Evolutionary conservation across 805 yeast genomes (phyloP), one percentile per base, ranked within the genome.

Genomic region (Hanseniaspora mollemarum): DNA sequence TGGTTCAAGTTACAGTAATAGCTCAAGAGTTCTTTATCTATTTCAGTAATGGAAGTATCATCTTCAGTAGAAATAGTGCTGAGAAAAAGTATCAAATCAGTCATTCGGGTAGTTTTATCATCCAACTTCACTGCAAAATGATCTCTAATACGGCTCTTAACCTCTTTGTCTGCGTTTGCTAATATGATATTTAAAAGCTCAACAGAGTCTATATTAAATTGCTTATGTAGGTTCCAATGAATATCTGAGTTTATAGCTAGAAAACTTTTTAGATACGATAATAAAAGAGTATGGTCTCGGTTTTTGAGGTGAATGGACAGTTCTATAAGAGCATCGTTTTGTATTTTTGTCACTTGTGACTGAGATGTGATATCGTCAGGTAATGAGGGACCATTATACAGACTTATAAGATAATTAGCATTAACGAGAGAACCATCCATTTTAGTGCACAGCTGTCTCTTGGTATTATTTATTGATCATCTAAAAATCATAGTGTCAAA

Each of bases 211-310:
- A 48, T 25, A 16, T 40, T 40, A 18, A 48, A 48, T 22, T 48
- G 51, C 18, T 25, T 33, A 24, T 48, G 35, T 5, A 48, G 15
- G 19, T 48, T 48, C 51, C 51, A 48, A 15, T 48, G 26, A 8
- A 3, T 33, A 4, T 48, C 51, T 9, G 36, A 38, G 12, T 48
- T 38, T 13, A 48, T 40, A 2, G 33, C n/a, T 13, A 38, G 6
- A 18, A 48, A 48, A 3, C 19, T 21, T 25, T 22, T 25, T 31
- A 48, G n/a, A 19, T 38, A 48, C n/a, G 13, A 12, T 5, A 29
- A 5, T 8, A 32, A 40, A 5, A 26, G 18, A 3, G 21, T 24
- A 33, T 40, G 40, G 2, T 33, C 45, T 33, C 31, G 39, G 7
- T 48, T 33, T 18, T 35, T 33, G 6, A 48, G 26, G 16, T 39